Evolutionary conservation across 305 asterid species (phyloP).

Genomic region (Plantago lanceolata): DNA sequence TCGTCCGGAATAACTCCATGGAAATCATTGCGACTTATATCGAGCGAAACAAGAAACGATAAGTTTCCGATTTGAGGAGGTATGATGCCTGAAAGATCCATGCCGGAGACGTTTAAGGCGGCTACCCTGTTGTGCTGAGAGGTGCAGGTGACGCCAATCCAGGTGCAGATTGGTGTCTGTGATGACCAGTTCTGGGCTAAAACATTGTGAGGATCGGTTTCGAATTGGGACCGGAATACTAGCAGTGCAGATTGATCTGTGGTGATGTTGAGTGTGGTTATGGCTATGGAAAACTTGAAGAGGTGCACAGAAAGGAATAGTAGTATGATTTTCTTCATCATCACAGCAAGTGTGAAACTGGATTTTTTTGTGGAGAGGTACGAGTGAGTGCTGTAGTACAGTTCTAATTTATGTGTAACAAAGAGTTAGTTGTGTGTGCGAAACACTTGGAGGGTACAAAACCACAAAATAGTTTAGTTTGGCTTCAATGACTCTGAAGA

Average conservation of each 20-base stretch:
- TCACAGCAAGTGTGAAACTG: too few species aligned
- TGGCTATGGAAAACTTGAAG: not conserved
- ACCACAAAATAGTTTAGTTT: too few species aligned
- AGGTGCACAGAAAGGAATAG: not conserved
- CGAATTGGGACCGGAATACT: conserved; percentile 20
- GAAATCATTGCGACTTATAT: conserved; percentile 31
- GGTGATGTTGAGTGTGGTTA: conserved; percentile 8
- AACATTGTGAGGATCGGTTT: conserved; percentile 7
- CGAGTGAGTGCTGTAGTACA: too few species aligned
- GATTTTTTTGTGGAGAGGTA: too few species aligned
- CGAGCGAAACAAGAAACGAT: conserved; percentile 30
- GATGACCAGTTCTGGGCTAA: conserved; percentile 27
- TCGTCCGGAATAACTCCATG: conserved; percentile 29
- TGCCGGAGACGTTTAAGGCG: conserved; percentile 24
- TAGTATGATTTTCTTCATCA: too few species aligned
- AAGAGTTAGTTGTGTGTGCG: too few species aligned
- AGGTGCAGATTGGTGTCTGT: conserved; percentile 24
- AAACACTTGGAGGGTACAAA: too few species aligned
- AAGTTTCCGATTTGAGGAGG: conserved; percentile 39
- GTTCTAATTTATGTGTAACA: too few species aligned
- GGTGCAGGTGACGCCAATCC: conserved; percentile 31
- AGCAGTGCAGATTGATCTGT: conserved; percentile 29
- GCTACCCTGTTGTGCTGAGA: conserved; percentile 26
- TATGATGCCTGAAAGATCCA: conserved; percentile 31
- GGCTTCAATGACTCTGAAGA: too few species aligned